A percentile compares a stretch with the other conserved stretches of the same genome.
Evolutionary conservation across 2,329 filamentous ascomycete species (phyloP).

Genomic region (Cladosporium sp.): DNA sequence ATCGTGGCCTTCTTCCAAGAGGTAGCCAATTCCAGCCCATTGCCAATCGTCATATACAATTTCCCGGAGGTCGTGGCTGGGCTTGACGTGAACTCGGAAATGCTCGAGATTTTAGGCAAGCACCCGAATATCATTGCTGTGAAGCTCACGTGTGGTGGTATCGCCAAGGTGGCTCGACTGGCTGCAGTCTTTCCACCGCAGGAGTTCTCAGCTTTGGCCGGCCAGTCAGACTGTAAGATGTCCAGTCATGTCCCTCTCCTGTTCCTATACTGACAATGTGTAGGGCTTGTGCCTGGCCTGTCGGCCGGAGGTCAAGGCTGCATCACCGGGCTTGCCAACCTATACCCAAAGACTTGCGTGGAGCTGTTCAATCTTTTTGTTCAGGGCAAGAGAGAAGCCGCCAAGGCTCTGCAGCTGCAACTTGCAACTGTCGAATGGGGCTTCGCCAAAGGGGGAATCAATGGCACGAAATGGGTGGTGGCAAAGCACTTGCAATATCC

Average conservation of each 20-base stretch:
- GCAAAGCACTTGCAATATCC: too few species aligned
- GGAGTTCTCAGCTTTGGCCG: constrained; percentile 60
- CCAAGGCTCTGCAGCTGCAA: constrained; percentile 56
- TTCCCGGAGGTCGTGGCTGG: constrained; percentile 66
- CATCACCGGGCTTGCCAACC: constrained; percentile 50
- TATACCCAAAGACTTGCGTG: constrained; percentile 53
- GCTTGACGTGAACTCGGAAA: constrained; percentile 62
- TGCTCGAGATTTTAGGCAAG: constrained; percentile 51
- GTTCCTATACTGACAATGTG: too few species aligned
- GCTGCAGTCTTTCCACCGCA: constrained; percentile 48
- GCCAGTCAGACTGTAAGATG: constrained; percentile 58
- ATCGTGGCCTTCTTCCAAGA: constrained; percentile 57
- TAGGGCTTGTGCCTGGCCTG: constrained; percentile 44
- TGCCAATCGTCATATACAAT: constrained; percentile 63
- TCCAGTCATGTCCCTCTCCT: too few species aligned
- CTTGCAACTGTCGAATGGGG: too few species aligned
- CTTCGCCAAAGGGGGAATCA: too few species aligned
- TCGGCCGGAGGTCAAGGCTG: constrained; percentile 45
- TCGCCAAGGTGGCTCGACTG: constrained; percentile 56
- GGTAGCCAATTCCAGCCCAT: constrained; percentile 46
- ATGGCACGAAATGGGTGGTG: too few species aligned
- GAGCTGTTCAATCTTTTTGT: constrained; percentile 59
- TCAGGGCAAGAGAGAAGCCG: constrained; percentile 47
- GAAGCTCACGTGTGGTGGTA: constrained; percentile 60
- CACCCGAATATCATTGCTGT: constrained; percentile 57